Evolutionary conservation across 2,329 filamentous ascomycete genomes (phyloP), one percentile per base, ranked within the genome.

Genomic region (Sarocladiaceae sp.): DNA sequence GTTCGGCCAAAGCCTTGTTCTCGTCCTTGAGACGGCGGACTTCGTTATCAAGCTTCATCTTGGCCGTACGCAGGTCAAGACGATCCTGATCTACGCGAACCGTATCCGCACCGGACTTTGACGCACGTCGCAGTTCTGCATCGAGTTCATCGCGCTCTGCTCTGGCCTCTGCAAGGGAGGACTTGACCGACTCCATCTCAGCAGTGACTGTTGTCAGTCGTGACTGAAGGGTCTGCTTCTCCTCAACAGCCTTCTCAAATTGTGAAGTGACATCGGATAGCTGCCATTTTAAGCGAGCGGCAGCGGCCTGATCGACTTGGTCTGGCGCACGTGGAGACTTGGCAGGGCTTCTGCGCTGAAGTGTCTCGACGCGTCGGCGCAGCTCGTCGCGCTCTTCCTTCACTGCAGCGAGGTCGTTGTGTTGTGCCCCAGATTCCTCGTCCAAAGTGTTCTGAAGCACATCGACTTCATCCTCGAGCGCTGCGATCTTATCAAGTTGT

Each of bases 381-480:
- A 60, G 50, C 20, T 43, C 51, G 19, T 59, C 58, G 33, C 58
- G 55, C 46, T 63, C 59, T 6, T 49, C 44, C 45, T 46, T 50
- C 26, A 50, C 46, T 35, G 46, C 51, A 27, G 45, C 56, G 53
- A 53, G 51, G 29, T 68, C 64, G 44, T 47, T 45, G n/a, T 54
- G 52, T 33, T 57, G 52, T n/a, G 51, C 48, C 20, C 49, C 51
- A 31, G 68, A 70, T 51, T 74, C 66, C 44, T 70, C 62, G 44
- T 70, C 62, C 4, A 43, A 19, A 13, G 40, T 18, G 18, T 45
- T 55, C 58, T 88, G 83, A 12, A 90, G 64, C 21, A 87, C 77
- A 44, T 87, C 81, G n/a, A 88, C 72, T 58, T 89, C 85, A 51
- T 89, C 85, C 57, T 90, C 83, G 16, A 90, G 61, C 6, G 74